Conservation (phyloP, 495 filamentous ascomycete genomes). For the Parathielavia appendiculata region DNA sequence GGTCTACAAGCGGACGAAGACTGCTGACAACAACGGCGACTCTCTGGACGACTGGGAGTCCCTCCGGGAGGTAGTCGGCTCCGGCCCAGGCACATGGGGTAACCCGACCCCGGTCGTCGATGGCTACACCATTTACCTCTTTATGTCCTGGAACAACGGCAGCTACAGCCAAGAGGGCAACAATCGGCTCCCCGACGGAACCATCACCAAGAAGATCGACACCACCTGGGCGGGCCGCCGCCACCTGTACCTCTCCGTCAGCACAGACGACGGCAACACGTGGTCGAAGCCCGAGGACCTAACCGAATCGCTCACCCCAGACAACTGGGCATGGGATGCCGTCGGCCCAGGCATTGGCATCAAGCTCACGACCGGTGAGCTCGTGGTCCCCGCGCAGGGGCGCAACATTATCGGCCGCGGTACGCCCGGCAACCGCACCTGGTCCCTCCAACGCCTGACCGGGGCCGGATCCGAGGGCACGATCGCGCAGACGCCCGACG, state of each 20-base stretch:
- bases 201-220: slow-evolving; percentile 4
- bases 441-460: not conserved
- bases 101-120: slow-evolving; percentile 1
- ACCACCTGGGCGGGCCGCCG: not conserved
- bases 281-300: slow-evolving; percentile 1
- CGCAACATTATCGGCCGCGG: slow-evolving; percentile 4
- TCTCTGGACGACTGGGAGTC: not conserved
- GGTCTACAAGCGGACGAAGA: slow-evolving; percentile 3
- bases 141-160: slow-evolving; percentile 1
- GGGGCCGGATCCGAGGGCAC: slow-evolving; percentile 2
- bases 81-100: not conserved
- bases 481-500: slow-evolving; percentile 1
- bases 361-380: not conserved
- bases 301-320: not conserved
- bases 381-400: not conserved
- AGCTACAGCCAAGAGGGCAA: not conserved
- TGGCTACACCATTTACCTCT: slow-evolving; percentile 3
- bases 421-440: slow-evolving; percentile 1
- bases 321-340: not conserved
- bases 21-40: not conserved
- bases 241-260: not conserved
- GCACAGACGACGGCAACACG: slow-evolving; percentile 1
- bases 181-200: not conserved
- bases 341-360: slow-evolving; percentile 1
- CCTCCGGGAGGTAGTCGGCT: not conserved